Evolutionary conservation across 1,284 basidiomycete species (phyloP), one percentile per base, ranked within the genome.

Genomic region (Entoloma clypeatum): DNA sequence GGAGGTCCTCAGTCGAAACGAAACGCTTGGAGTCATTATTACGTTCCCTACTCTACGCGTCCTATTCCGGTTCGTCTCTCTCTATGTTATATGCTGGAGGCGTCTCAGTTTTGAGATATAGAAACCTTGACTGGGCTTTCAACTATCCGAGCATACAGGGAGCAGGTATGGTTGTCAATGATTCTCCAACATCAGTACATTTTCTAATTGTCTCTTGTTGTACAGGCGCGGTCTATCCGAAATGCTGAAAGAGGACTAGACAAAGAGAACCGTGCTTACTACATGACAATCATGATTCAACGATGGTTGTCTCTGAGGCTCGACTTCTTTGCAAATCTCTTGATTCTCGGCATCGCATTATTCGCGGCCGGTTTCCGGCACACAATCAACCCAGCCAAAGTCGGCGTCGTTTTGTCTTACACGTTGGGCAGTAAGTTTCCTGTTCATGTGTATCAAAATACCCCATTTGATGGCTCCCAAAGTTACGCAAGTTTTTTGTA

Each of bases 231-330:
- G 32, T 27, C 18, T 28, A 13, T 36, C 41, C 26, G 16, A 23
- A 10, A 23, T 21, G 10, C n/a, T 11, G 16, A 18, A 5, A 18
- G 26, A 14, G 17, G 18, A 16, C 18, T 39, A 4, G 27, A 14
- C 28, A 24, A 32, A 31, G n/a, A n/a, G n/a, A n/a, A n/a, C n/a
- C 48, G 41, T 43, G 22, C 30, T 36, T 35, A 18, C 13, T 57
- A n/a, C n/a, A n/a, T n/a, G n/a, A n/a, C n/a, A n/a, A n/a, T n/a
- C n/a, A n/a, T n/a, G n/a, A n/a, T 62, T 40, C 65, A 88, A 77
- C 77, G 90, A 42, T 94, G 91, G 90, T 81, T 95, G 16, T 89
- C 87, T 47, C 79, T 94, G 29, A 83, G 92, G 16, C 73, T 96
- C 27, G 92, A 95, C 62, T 80, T 87, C 49, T 73, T 95, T 31